phyloP scores from a whole-genome alignment of 257 asterid genomes.

The Gentiana dahurica region DNA sequence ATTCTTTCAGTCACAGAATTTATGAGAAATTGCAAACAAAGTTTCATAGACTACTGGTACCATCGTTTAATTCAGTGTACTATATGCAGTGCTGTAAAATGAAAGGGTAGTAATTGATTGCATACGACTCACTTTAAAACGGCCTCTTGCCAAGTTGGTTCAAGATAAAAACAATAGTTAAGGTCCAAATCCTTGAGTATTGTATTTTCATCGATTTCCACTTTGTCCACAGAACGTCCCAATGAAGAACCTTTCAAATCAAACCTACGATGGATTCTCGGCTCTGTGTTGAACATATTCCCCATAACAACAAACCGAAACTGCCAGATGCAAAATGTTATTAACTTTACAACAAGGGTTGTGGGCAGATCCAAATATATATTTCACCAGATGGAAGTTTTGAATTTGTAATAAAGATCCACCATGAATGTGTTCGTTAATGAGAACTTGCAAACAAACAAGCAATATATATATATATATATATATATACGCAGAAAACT shows the following conservation, averaged over 20 bases:
- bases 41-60: background rate
- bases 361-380: too few species aligned
- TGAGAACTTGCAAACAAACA: too few species aligned
- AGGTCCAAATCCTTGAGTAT: slow-evolving; percentile 90
- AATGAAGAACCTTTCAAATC: slow-evolving; percentile 89
- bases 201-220: slow-evolving; percentile 83
- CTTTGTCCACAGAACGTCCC: slow-evolving; percentile 90
- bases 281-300: slow-evolving; percentile 88
- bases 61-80: background rate
- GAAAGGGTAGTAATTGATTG: too few species aligned
- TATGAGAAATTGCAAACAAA: background rate
- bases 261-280: slow-evolving; percentile 82
- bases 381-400: too few species aligned
- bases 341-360: too few species aligned
- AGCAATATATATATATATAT: too few species aligned
- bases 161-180: slow-evolving; percentile 84
- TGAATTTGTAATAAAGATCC: too few species aligned
- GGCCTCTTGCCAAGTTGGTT: slow-evolving; percentile 75
- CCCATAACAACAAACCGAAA: slow-evolving; percentile 99
- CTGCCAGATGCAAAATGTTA: slow-evolving; percentile 30
- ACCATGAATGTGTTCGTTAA: too few species aligned
- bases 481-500: too few species aligned
- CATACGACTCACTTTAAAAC: slow-evolving; percentile 46
- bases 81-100: too few species aligned
- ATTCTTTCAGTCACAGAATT: background rate